phyloP scores from a whole-genome alignment of 1,284 basidiomycete genomes.

The Fomitopsis betulina region DNA sequence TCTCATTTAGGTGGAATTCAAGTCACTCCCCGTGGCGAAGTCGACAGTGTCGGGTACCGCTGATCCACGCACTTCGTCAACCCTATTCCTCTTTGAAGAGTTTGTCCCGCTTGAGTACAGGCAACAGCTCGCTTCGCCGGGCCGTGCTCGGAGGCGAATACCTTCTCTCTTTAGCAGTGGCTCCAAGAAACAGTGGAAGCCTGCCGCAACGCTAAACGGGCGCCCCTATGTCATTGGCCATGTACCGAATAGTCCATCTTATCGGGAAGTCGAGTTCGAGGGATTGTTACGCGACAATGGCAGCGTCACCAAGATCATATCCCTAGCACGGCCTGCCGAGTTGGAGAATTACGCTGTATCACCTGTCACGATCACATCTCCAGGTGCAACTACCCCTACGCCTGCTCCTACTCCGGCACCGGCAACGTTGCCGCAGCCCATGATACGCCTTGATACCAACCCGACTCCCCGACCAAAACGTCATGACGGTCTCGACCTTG shows the following conservation, averaged over 20 bases:
- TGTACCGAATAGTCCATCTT: conserved; percentile 56
- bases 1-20: conserved; percentile 73
- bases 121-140: conserved; percentile 55
- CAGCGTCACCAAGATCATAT: conserved; percentile 57
- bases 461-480: conserved; percentile 6
- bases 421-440: conserved; percentile 3
- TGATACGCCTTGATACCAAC: conserved; percentile 13
- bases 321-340: conserved; percentile 28
- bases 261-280: conserved; percentile 77
- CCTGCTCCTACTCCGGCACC: not conserved
- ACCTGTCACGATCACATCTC: conserved; percentile 12
- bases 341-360: conserved; percentile 8
- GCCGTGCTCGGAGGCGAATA: conserved; percentile 28
- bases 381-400: conserved; percentile 8
- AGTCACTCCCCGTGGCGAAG: conserved; percentile 51
- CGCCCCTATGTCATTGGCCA: conserved; percentile 68
- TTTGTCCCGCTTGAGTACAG: conserved; percentile 85
- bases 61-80: conserved; percentile 53
- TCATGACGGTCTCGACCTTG: conserved; percentile 13
- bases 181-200: conserved; percentile 63
- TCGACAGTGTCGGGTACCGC: conserved; percentile 25
- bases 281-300: conserved; percentile 55
- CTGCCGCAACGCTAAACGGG: conserved; percentile 71
- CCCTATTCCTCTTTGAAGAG: conserved; percentile 81
- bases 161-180: conserved; percentile 32